Evolutionary conservation across 2,329 filamentous ascomycete species (phyloP).

Genomic region (Graphium sp.): DNA sequence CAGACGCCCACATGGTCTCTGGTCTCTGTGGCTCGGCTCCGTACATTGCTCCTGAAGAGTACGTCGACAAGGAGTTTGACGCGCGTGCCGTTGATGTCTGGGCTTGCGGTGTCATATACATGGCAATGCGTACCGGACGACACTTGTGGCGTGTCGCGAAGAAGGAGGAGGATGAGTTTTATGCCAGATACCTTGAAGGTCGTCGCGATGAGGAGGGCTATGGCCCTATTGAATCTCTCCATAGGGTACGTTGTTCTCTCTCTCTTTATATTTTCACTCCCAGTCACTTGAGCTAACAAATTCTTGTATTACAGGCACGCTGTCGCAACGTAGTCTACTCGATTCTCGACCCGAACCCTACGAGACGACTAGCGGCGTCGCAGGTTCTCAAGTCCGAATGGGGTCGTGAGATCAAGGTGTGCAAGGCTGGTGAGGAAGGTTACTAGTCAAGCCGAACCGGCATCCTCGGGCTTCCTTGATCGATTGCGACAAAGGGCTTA

Average conservation of each 20-base stretch:
- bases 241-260: constrained; percentile 50
- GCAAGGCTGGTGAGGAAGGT: constrained; percentile 91
- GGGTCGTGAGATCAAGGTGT: constrained; percentile 94
- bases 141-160: constrained; percentile 96
- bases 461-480: too few species aligned
- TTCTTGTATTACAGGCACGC: constrained; percentile 48
- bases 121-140: constrained; percentile 95
- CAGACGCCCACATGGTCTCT: constrained; percentile 94
- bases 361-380: constrained; percentile 81
- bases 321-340: constrained; percentile 99
- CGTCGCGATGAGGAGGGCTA: constrained; percentile 91
- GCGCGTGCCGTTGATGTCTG: constrained; percentile 95
- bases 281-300: constrained; percentile 3
- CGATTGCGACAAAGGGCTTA: too few species aligned
- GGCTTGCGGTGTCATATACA: constrained; percentile 98
- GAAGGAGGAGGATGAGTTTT: constrained; percentile 95
- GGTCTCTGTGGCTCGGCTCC: constrained; percentile 92
- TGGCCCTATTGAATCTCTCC: constrained; percentile 85
- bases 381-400: constrained; percentile 97
- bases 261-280: background rate
- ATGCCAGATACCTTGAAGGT: constrained; percentile 82
- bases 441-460: too few species aligned
- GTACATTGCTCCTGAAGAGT: constrained; percentile 95
- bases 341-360: constrained; percentile 87
- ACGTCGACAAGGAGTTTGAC: constrained; percentile 88